Conservation (phyloP, 176 grass and related monocot genomes). For the Stipa capillata region DNA sequence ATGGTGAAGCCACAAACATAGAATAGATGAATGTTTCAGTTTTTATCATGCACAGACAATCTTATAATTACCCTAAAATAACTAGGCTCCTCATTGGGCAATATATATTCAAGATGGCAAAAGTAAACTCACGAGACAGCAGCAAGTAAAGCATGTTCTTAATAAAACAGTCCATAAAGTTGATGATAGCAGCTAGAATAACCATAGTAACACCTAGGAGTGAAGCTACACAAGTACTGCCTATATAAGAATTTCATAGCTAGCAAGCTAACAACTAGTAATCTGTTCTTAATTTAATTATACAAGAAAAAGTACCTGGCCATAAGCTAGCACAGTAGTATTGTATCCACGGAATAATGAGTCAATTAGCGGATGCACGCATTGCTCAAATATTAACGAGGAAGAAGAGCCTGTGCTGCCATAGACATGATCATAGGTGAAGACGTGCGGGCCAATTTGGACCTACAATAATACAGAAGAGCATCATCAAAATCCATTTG, state of each 20-base stretch:
- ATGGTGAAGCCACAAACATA: neutral
- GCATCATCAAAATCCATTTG: neutral
- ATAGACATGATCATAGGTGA: constrained; percentile 87
- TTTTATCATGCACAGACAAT: neutral
- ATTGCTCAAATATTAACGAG: constrained; percentile 65
- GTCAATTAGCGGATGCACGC: constrained; percentile 61
- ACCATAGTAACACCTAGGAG: neutral
- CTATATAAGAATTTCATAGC: too few species aligned
- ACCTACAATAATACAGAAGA: constrained; percentile 35
- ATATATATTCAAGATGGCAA: neutral
- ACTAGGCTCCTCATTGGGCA: too few species aligned
- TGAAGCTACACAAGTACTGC: neutral
- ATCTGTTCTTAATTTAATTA: too few species aligned
- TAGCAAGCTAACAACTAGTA: too few species aligned
- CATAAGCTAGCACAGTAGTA: constrained; percentile 91
- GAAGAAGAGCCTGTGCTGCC: constrained; percentile 47
- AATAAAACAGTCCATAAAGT: neutral
- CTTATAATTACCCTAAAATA: neutral
- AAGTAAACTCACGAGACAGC: neutral
- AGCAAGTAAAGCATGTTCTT: neutral
- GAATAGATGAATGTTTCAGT: neutral
- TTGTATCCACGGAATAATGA: constrained; percentile 84
- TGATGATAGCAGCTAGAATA: neutral
- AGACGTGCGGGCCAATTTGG: constrained; percentile 70
- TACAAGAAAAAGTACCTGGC: constrained; percentile 51